Base-by-base conservation (phyloP, 805 yeast genomes). In the Maudiozyma turicensis region DNA sequence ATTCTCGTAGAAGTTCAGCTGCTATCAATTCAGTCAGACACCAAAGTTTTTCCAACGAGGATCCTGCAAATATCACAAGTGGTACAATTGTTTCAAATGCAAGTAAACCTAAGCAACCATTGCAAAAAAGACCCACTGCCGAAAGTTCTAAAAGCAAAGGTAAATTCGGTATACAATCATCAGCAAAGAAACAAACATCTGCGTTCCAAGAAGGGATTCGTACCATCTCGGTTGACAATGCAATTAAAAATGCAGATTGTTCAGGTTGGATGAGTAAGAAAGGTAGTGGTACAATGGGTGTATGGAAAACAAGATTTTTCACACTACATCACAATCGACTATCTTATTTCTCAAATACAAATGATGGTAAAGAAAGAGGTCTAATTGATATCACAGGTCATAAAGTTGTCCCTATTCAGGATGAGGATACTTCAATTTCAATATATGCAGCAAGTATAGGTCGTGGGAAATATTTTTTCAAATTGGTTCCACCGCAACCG, bases 221-320 rank as follows among this genome's bases (percentile, higher is more conserved):
- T 54, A 74, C 70, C 10, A 74, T 86, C 13, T 74, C 85, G 0
- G 95, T 96, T 0, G 79, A 78, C 52, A 84, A 86, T 43, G 83
- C 98, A 0, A 79, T 84, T 43, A 78, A 78, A 56, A 70, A 82
- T 5, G 86, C 97, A 0, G 83, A 76, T 46, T 80, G 75, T 59
- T 80, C 86, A 43, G 99, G 99, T 2, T 93, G 97, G 95, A 87
- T 93, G 96, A 80, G 87, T 48, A 93, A 93, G 66, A 82, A 86
- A 54, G 95, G 96, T 32, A 86, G 84, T 50, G 75, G 83, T 48
- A 78, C 93, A 3, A 78, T 85, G 53, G 87, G 89, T 9, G 79
- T 87, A 15, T 93, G 98, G 98, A 85, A 90, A 58, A 82, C 82
- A 50, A 76, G 99, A 47, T 76, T 70, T 50, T 90, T 90, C 63